phyloP scores from a whole-genome alignment of 176 grass and related monocot genomes.

The Areca catechu region DNA sequence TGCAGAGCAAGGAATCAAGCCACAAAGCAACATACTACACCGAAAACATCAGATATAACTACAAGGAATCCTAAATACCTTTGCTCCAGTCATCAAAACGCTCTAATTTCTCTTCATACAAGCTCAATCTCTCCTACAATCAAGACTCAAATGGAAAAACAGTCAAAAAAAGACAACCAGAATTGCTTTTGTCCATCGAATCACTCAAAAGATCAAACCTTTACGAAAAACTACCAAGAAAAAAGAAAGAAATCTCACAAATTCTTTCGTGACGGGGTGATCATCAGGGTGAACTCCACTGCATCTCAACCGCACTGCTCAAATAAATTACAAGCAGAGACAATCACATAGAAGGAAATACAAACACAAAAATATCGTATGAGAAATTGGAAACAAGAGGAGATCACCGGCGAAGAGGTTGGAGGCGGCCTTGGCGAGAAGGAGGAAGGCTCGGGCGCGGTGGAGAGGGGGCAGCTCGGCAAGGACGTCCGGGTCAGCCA shows the following conservation, averaged over 20 bases:
- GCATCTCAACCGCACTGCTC: slow-evolving; percentile 63
- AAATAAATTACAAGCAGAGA: neutral
- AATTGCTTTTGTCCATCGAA: slow-evolving; percentile 1
- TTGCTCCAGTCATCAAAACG: slow-evolving; percentile 63
- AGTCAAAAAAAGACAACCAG: neutral
- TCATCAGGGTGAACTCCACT: slow-evolving; percentile 63
- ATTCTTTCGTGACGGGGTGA: slow-evolving; percentile 78
- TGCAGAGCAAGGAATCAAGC: too few species aligned
- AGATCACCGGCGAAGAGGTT: slow-evolving; percentile 41
- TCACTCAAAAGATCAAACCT: slow-evolving; percentile 7
- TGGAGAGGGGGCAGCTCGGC: slow-evolving; percentile 53
- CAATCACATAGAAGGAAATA: neutral
- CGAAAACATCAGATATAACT: too few species aligned
- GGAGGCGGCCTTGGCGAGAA: slow-evolving; percentile 48
- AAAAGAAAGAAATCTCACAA: slow-evolving; percentile 33
- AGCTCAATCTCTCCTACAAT: slow-evolving; percentile 72
- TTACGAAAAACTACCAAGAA: neutral
- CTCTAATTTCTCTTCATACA: slow-evolving; percentile 76
- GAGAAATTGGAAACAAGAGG: neutral
- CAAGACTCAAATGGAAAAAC: slow-evolving; percentile 1
- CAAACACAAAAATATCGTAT: neutral
- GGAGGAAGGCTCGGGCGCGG: slow-evolving; percentile 60
- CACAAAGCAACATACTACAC: too few species aligned
- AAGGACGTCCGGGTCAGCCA: slow-evolving; percentile 45
- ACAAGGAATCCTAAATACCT: slow-evolving; percentile 27